phyloP scores from a whole-genome alignment of 805 yeast species.

The Tetrapisispora arboricola region DNA sequence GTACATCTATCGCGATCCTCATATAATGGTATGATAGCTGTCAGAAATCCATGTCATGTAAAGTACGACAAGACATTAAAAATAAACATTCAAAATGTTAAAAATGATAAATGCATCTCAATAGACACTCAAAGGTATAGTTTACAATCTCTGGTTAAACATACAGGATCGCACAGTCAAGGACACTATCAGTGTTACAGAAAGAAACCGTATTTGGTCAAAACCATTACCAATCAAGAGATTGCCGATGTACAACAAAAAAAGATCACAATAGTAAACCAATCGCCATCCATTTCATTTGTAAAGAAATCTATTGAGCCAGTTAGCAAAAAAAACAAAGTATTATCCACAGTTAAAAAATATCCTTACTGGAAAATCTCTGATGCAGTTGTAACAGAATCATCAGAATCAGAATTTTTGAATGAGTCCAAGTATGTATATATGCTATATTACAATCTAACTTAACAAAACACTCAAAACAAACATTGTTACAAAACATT shows the following conservation, averaged over 20 bases:
- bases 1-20: conserved; percentile 84
- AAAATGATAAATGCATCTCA: conserved; percentile 11
- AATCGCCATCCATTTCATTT: neutral
- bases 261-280: conserved; percentile 14
- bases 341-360: conserved; percentile 41
- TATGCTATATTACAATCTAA: conserved; percentile 64
- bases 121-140: conserved; percentile 36
- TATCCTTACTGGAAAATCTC: conserved; percentile 79
- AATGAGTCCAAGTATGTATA: conserved; percentile 70
- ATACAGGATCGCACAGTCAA: conserved; percentile 75
- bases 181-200: conserved; percentile 91
- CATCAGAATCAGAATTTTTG: conserved; percentile 44
- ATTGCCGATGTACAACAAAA: conserved; percentile 6
- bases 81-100: conserved; percentile 7
- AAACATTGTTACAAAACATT: neutral
- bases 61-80: conserved; percentile 49
- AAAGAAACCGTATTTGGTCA: conserved; percentile 51
- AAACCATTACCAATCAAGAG: conserved; percentile 18
- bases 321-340: conserved; percentile 34
- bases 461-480: neutral
- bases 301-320: neutral
- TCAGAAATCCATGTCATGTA: conserved; percentile 69
- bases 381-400: conserved; percentile 63
- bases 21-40: conserved; percentile 53
- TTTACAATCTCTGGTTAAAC: conserved; percentile 67